These are phyloP conservation scores for Thuja plicata DNA, from an alignment of 83 land plant species.

Conservation along the genomic window DNA sequence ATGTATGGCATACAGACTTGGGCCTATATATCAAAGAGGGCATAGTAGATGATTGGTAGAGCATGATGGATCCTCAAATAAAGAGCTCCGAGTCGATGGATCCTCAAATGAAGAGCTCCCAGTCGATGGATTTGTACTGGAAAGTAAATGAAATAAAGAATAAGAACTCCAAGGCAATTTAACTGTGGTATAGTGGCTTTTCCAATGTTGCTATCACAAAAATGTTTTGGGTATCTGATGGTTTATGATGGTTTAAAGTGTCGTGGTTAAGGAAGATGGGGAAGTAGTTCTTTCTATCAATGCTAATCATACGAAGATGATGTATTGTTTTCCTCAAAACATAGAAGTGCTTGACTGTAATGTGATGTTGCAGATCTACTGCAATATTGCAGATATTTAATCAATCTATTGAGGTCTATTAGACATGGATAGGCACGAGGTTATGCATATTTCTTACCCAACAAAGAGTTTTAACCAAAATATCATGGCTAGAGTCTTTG, in stretches of 20 bases:
- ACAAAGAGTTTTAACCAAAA: no score
- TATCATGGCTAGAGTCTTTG: not conserved
- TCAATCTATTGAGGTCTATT: not conserved
- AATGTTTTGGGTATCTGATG: not conserved
- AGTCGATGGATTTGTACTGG: not conserved
- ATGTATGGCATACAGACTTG: not conserved
- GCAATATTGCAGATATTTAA: not conserved
- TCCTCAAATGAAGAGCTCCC: not conserved
- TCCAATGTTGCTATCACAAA: not conserved
- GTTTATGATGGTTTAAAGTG: not conserved
- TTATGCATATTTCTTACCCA: no score
- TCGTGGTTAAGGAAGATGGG: not conserved
- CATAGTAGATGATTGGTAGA: not conserved
- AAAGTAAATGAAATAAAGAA: not conserved
- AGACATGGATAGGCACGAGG: not conserved
- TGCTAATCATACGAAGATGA: not conserved
- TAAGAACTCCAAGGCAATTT: not conserved
- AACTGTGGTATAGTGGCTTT: not conserved
- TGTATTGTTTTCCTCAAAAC: not conserved
- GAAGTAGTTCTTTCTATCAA: not conserved
- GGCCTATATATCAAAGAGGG: not conserved
- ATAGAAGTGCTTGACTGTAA: not conserved
- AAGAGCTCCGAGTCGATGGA: not conserved
- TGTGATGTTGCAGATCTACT: not conserved
- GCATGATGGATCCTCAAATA: not conserved